Evolutionary conservation across 2,329 filamentous ascomycete genomes (phyloP), one percentile per base, ranked within the genome.

Genomic region (Neofusicoccum parvum): DNA sequence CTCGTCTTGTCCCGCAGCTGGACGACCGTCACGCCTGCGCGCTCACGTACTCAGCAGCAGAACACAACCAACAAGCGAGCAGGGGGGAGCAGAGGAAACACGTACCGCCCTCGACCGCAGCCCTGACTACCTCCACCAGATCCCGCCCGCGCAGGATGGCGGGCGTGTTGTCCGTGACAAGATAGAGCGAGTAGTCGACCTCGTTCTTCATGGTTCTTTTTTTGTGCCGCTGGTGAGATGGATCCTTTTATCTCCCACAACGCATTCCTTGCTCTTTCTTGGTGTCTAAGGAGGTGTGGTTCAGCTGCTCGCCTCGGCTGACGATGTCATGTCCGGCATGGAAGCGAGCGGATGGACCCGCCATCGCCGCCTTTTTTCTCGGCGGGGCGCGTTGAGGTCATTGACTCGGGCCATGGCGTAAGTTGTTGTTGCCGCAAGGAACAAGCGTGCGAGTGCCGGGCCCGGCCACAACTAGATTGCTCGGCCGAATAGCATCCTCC

Each of bases 141-240:
- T 92, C 85, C 70, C 85, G 86, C 68, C 84, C 80, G 64, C 91
- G 91, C 49, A 97, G 87, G 70, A 97, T 92, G 39, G 88, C 87
- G 14, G 90, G 86, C n/a, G 93, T 96, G 59, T 92, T 95, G 83
- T 97, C 94, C 5, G 94, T 97, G 71, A 97, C 94, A 66, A 97
- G 85, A 76, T 97, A 97, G 45, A 97, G 82, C 56, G 90, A 89
- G 76, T 96, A 94, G 79, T 96, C 88, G 53, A 90, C 82, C 20
- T 62, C 4, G 39, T 64, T 27, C 27, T 64, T 56, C 49, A 46
- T 39, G 37, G 7, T 23, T 23, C 9, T 5, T 9, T 48, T 45
- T 45, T 14, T 5, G 15, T 37, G 43, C n/a, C 7, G n/a, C 1
- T 32, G 27, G 0, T 7, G 27, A 32, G 27, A 32, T 32, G 27